Evolutionary conservation across 2,329 filamentous ascomycete genomes (phyloP), one percentile per base, ranked within the genome.

Genomic region (Penicillium sp.): DNA sequence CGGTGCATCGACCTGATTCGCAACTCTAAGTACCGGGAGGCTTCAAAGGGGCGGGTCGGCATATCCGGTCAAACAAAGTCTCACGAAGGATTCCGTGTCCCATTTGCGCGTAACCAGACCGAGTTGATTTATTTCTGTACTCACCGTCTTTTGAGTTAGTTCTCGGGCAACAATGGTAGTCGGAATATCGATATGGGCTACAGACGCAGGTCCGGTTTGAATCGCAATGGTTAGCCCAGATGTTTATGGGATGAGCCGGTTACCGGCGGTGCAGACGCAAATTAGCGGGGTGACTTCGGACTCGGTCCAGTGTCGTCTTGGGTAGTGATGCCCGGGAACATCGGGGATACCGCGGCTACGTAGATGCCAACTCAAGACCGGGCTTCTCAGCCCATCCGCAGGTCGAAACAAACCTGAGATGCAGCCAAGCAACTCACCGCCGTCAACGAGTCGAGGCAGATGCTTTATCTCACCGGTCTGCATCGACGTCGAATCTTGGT

Each of bases 371-470:
- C 33, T 5, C 33, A 20, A 20, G 31, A 35, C 16, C n/a, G 6
- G 14, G 6, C 14, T n/a, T 35, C 31, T n/a, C 20, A 22, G 20
- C 20, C 5, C 25, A 27, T 27, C 5, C 25, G 6, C n/a, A 16
- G n/a, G 31, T 35, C n/a, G 36, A 39, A 20, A 13, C 36, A 9
- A 30, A 14, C n/a, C 20, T 16, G 33, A 33, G 30, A 46, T 60
- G 58, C 60, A 61, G 57, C 60, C 60, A 62, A 63, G 60, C 55
- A 45, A 28, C 50, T 62, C 60, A 62, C 60, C 60, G 60, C 59
- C 54, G 51, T 48, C 52, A 48, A 43, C 20, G 14, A 13, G 9
- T 24, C 13, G 36, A 39, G 31, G 5, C 31, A 24, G 18, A 39
- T 24, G 10, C 22, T 36, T 36, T 54, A 46, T 49, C 45, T 46